phyloP scores from a whole-genome alignment of 371 early-diverging fungal species.

The Circinella minor region DNA sequence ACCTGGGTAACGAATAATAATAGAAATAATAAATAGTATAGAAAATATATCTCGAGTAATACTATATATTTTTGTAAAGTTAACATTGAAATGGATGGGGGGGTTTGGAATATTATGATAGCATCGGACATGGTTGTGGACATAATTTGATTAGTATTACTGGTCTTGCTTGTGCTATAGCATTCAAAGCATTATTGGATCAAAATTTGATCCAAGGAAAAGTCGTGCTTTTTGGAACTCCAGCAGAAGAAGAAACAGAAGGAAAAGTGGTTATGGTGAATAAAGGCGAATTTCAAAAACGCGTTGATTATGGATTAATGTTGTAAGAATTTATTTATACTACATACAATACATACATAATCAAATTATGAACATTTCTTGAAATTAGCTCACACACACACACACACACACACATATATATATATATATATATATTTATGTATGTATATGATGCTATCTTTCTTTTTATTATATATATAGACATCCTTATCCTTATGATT shows the following conservation, averaged over 20 bases:
- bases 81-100: neutral
- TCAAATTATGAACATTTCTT: too few species aligned
- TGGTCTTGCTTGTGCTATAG: conserved; percentile 74
- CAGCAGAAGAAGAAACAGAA: conserved; percentile 70
- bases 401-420: too few species aligned
- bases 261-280: conserved; percentile 79
- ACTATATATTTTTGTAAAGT: neutral
- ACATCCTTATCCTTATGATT: conserved; percentile 8
- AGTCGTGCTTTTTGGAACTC: conserved; percentile 79
- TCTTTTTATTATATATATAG: neutral
- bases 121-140: conserved; percentile 70
- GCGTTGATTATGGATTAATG: conserved; percentile 78
- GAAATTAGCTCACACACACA: too few species aligned
- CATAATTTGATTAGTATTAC: conserved; percentile 75
- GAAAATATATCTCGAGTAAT: neutral
- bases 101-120: conserved; percentile 1
- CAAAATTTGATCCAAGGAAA: conserved; percentile 56
- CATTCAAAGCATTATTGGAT: conserved; percentile 59
- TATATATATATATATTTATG: neutral
- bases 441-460: too few species aligned
- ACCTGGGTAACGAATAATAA: conserved; percentile 41
- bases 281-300: conserved; percentile 66
- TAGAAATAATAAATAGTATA: conserved; percentile 19
- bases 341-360: too few species aligned
- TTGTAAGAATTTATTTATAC: conserved; percentile 33